Percentiles rank a stretch among this genome's conserved stretches.
These are phyloP conservation scores for Nothopassalora personata DNA, from an alignment of 2,329 filamentous ascomycete genomes.

Conservation along the genomic window DNA sequence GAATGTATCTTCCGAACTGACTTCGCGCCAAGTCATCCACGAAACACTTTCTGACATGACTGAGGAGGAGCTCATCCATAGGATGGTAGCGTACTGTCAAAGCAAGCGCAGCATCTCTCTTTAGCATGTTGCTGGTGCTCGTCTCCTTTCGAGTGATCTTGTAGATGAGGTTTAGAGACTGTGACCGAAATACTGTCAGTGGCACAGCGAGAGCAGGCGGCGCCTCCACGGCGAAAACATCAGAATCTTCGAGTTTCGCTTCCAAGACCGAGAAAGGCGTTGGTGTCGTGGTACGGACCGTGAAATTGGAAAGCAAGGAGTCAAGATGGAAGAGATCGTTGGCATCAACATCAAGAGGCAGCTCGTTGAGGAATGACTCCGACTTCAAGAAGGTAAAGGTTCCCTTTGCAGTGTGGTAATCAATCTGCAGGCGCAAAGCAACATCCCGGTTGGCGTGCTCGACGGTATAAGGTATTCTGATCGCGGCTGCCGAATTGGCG, in stretches of 20 bases:
- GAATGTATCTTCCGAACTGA: slow-evolving; percentile 42
- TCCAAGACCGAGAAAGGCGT: slow-evolving; percentile 70
- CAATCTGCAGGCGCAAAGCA: slow-evolving; percentile 59
- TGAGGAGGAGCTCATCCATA: slow-evolving; percentile 65
- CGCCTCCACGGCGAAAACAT: slow-evolving; percentile 62
- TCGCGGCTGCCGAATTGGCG: slow-evolving; percentile 45
- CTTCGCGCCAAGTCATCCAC: slow-evolving; percentile 43
- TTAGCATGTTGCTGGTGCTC: slow-evolving; percentile 21
- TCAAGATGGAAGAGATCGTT: slow-evolving; percentile 89
- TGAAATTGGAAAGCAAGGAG: slow-evolving; percentile 81
- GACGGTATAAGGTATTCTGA: slow-evolving; percentile 75
- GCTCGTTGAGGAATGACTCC: slow-evolving; percentile 62
- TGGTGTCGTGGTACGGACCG: slow-evolving; percentile 71
- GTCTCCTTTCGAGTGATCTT: slow-evolving; percentile 59
- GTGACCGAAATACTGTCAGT: slow-evolving; percentile 68
- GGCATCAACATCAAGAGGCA: slow-evolving; percentile 90
- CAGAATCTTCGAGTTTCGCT: slow-evolving; percentile 65
- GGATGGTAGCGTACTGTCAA: slow-evolving; percentile 72
- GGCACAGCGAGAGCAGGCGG: slow-evolving; percentile 38
- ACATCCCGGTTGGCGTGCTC: slow-evolving; percentile 71
- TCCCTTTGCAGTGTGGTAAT: slow-evolving; percentile 25
- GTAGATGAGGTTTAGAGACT: slow-evolving; percentile 76
- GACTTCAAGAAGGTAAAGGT: slow-evolving; percentile 50
- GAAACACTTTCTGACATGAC: slow-evolving; percentile 45
- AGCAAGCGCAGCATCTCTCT: slow-evolving; percentile 47